Conservation (phyloP, 495 filamentous ascomycete genomes). For the Pseudomonodictys pantanalensis region DNA sequence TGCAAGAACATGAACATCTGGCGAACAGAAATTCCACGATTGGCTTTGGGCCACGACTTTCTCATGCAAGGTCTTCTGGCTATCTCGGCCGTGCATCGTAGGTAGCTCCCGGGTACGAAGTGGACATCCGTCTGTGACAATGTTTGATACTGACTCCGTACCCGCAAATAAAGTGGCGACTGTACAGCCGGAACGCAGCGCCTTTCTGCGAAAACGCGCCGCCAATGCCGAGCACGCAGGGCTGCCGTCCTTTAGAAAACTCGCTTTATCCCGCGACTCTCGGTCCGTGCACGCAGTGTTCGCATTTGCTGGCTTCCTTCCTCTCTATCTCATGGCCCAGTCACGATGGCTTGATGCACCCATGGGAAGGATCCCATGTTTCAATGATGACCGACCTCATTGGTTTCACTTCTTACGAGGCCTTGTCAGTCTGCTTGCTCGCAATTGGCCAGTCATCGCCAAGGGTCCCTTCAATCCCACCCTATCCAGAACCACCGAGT, state of each 20-base stretch:
- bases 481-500: background rate
- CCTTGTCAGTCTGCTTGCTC: background rate
- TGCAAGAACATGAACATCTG: background rate
- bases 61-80: background rate
- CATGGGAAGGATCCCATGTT: background rate
- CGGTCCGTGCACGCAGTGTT: background rate
- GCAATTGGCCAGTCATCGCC: background rate
- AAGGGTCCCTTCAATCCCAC: background rate
- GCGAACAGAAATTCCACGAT: background rate
- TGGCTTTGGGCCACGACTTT: background rate
- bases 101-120: too few species aligned
- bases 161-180: too few species aligned
- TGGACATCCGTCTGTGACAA: too few species aligned
- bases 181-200: background rate
- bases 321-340: background rate
- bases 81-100: background rate
- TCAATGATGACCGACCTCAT: background rate
- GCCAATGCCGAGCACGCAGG: background rate
- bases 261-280: background rate
- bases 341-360: background rate
- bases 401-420: background rate
- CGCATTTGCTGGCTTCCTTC: background rate
- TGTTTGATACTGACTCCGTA: too few species aligned
- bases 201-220: background rate
- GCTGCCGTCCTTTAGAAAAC: background rate